These are phyloP conservation scores for Termitomyces titanicus DNA, from an alignment of 768 basidiomycete genomes.

Conservation along the genomic window DNA sequence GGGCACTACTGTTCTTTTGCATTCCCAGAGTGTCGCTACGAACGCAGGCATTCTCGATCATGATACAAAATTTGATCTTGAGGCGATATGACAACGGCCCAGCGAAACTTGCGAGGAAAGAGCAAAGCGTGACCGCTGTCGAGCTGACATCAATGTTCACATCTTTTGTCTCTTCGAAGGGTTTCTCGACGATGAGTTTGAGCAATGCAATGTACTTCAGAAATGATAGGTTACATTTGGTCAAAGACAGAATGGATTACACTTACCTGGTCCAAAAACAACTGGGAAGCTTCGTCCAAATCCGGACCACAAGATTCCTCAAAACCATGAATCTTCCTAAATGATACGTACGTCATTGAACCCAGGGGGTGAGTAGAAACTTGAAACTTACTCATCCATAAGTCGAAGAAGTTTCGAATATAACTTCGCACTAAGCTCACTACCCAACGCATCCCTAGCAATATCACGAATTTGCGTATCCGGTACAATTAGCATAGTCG, in stretches of 20 bases:
- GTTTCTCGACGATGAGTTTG: constrained; percentile 75
- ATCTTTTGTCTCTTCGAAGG: constrained; percentile 54
- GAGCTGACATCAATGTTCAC: constrained; percentile 61
- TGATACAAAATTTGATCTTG: constrained; percentile 70
- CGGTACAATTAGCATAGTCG: constrained; percentile 64
- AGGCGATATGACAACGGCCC: constrained; percentile 55
- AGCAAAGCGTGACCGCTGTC: constrained; percentile 55
- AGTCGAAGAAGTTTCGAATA: constrained; percentile 66
- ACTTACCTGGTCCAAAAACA: constrained; percentile 74
- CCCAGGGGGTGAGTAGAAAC: not conserved
- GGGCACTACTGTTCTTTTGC: constrained; percentile 62
- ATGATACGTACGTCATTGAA: not conserved
- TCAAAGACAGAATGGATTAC: not conserved
- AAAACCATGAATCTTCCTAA: constrained; percentile 50
- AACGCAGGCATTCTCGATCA: constrained; percentile 66
- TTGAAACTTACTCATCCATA: constrained; percentile 62
- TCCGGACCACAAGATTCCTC: constrained; percentile 43
- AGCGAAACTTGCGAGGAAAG: constrained; percentile 61
- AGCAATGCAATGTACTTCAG: constrained; percentile 69
- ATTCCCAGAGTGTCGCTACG: constrained; percentile 57
- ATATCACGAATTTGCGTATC: constrained; percentile 69
- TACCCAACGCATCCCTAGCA: constrained; percentile 76
- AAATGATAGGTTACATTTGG: not conserved
- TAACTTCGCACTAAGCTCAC: constrained; percentile 69
- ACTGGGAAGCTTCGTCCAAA: constrained; percentile 34